These are phyloP conservation scores for Simmondsia chinensis DNA, from an alignment of 148 eudicot species.

Conservation along the genomic window DNA sequence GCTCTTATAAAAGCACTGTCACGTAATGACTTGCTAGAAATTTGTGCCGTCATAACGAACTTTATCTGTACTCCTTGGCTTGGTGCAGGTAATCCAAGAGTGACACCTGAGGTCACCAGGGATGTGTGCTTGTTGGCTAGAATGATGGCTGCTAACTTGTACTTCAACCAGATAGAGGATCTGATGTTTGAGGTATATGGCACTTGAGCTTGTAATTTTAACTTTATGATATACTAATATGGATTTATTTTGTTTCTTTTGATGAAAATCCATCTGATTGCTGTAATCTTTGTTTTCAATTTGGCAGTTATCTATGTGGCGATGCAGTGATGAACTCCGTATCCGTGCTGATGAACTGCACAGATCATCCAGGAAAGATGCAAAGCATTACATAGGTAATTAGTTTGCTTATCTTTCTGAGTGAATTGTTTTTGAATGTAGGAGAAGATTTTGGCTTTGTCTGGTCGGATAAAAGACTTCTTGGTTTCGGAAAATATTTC, in stretches of 20 bases:
- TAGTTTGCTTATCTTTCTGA: too few species aligned
- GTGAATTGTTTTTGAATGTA: too few species aligned
- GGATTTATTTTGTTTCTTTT: not conserved
- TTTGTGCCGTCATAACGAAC: too few species aligned
- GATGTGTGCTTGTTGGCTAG: slow-evolving; percentile 97
- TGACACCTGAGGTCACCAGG: slow-evolving; percentile 98
- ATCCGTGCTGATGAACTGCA: slow-evolving; percentile 68
- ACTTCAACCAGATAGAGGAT: slow-evolving; percentile 95
- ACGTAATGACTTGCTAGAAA: too few species aligned
- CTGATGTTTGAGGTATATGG: slow-evolving; percentile 92
- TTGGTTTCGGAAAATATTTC: too few species aligned
- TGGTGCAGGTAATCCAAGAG: slow-evolving; percentile 88
- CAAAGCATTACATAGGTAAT: slow-evolving; percentile 91
- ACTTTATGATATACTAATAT: not conserved
- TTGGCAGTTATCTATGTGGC: slow-evolving; percentile 94
- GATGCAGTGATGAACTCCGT: slow-evolving; percentile 91
- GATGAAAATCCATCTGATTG: not conserved
- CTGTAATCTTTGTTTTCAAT: not conserved
- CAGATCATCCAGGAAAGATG: slow-evolving; percentile 60
- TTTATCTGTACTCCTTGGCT: too few species aligned
- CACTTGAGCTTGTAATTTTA: not conserved
- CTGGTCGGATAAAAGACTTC: too few species aligned
- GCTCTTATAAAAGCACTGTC: too few species aligned
- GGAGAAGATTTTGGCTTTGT: too few species aligned
- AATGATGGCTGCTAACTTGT: slow-evolving; percentile 99